phyloP scores from a whole-genome alignment of 2,329 filamentous ascomycete species.

The Biscogniauxia sp. region DNA sequence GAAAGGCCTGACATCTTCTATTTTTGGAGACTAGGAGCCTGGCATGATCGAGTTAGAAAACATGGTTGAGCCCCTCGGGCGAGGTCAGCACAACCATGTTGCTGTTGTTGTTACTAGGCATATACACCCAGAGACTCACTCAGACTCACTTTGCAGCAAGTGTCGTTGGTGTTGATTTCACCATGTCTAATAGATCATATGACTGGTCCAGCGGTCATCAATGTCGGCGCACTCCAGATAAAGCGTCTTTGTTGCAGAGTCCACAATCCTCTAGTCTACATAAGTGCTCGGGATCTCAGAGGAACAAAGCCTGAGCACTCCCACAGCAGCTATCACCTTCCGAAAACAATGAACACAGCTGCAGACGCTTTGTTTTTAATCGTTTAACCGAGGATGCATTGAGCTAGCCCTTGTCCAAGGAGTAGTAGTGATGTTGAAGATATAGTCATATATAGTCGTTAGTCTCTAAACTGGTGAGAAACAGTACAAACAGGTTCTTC shows the following conservation, averaged over 20 bases:
- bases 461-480: not conserved
- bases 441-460: not conserved
- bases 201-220: not conserved
- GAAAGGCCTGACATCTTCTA: not conserved
- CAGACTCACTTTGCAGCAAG: not conserved
- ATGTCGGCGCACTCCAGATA: conserved; percentile 2
- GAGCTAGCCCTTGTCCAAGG: conserved; percentile 15
- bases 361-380: conserved; percentile 13
- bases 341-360: conserved; percentile 27
- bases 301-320: conserved; percentile 22
- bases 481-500: too few relatives aligned
- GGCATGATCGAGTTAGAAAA: not conserved
- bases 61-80: conserved; percentile 4
- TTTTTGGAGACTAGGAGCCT: not conserved
- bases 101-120: not conserved
- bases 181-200: not conserved
- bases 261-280: conserved; percentile 4
- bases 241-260: conserved; percentile 20
- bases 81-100: not conserved
- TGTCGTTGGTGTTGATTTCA: not conserved
- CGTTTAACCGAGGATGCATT: conserved; percentile 18
- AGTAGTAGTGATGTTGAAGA: conserved; percentile 1
- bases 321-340: conserved; percentile 13
- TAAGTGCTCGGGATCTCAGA: conserved; percentile 13
- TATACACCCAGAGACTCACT: not conserved